Conservation (phyloP, 208 protist genomes). For the Naegleria lovaniensis region DNA sequence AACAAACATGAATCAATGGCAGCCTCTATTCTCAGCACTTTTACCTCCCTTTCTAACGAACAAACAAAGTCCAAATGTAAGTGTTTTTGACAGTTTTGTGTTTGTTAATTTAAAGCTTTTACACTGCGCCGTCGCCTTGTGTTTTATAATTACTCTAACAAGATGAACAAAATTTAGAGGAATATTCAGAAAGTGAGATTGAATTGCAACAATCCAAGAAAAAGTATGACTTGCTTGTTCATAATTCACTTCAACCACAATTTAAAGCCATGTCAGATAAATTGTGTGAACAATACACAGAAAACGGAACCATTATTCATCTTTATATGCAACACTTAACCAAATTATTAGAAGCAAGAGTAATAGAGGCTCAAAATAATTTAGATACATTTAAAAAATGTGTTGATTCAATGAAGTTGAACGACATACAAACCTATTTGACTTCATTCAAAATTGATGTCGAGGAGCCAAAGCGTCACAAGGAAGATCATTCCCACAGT, state of each 20-base stretch:
- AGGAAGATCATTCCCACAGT: background rate
- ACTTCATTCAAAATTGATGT: background rate
- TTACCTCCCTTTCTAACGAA: background rate
- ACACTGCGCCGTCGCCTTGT: no score
- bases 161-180: background rate
- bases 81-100: background rate
- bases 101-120: no score
- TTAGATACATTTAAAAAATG: background rate
- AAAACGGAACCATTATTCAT: background rate
- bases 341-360: background rate
- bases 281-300: background rate
- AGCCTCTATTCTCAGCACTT: background rate
- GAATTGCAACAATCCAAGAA: background rate
- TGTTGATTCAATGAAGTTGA: background rate
- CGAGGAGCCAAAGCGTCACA: background rate
- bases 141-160: no score
- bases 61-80: background rate
- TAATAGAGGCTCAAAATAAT: background rate
- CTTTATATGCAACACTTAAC: background rate
- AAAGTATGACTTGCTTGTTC: background rate
- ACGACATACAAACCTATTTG: background rate
- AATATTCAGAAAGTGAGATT: background rate
- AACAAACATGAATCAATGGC: background rate
- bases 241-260: background rate
- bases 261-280: background rate